These are phyloP conservation scores for Diaporthe destruens DNA, from an alignment of 2,329 filamentous ascomycete species.

Conservation along the genomic window DNA sequence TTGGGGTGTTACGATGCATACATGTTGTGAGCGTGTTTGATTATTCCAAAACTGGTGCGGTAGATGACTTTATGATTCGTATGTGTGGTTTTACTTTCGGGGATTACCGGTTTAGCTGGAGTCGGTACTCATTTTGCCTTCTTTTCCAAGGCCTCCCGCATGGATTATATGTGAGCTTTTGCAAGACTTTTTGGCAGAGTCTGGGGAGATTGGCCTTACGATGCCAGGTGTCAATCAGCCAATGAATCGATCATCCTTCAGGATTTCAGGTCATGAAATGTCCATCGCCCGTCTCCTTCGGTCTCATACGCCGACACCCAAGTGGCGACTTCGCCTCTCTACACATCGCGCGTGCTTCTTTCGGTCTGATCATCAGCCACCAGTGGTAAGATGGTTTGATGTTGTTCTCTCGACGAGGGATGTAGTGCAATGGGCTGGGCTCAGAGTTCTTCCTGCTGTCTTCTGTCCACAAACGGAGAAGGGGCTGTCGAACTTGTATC, in stretches of 20 bases:
- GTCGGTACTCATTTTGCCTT: conserved; percentile 1
- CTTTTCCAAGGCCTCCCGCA: not conserved
- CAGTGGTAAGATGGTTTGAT: too few species aligned
- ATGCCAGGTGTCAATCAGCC: not conserved
- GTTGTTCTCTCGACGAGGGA: too few species aligned
- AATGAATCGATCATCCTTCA: not conserved
- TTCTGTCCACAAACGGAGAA: too few species aligned
- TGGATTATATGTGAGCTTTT: conserved; percentile 9
- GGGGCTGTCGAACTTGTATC: too few species aligned
- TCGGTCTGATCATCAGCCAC: too few species aligned
- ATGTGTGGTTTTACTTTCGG: not conserved
- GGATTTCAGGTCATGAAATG: not conserved
- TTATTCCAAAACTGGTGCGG: not conserved
- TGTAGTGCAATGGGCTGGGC: too few species aligned
- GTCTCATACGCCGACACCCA: too few species aligned
- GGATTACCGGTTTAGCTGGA: not conserved
- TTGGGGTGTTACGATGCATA: not conserved
- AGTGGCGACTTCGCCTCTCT: too few species aligned
- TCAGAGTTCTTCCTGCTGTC: too few species aligned
- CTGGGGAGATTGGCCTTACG: not conserved
- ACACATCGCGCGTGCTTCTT: too few species aligned
- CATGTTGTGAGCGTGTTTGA: conserved; percentile 16
- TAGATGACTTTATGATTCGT: not conserved
- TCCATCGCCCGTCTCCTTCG: too few species aligned
- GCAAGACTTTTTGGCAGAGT: not conserved